Evolutionary conservation across 2,329 filamentous ascomycete species (phyloP).

Genomic region (Ambrosiella xylebori): DNA sequence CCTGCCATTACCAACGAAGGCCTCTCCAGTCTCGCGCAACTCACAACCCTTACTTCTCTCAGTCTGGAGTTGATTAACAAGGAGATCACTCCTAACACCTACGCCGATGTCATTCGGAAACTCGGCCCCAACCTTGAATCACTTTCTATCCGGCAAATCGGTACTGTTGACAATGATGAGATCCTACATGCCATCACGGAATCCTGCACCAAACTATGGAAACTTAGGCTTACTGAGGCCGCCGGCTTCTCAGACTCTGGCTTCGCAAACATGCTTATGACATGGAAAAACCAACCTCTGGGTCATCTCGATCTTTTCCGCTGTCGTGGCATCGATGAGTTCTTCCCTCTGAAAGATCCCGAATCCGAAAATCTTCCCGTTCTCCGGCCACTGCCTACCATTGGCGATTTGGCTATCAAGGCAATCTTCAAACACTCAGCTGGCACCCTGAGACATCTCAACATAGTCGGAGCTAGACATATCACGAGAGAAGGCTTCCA

Average conservation of each 20-base stretch:
- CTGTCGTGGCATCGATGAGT: conserved; percentile 55
- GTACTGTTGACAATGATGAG: conserved; percentile 47
- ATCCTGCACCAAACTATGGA: conserved; percentile 49
- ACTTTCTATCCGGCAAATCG: conserved; percentile 51
- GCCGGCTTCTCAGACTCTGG: conserved; percentile 57
- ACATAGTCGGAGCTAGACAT: conserved; percentile 72
- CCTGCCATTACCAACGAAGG: conserved; percentile 52
- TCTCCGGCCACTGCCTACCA: conserved; percentile 40
- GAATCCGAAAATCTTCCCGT: conserved; percentile 41
- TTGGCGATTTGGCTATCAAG: conserved; percentile 58
- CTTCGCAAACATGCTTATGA: conserved; percentile 54
- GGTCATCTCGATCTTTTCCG: conserved; percentile 56
- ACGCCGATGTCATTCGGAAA: conserved; percentile 41
- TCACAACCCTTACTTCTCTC: conserved; percentile 54
- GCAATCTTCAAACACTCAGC: conserved; percentile 78
- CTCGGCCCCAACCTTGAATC: conserved; percentile 55
- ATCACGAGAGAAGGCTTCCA: conserved; percentile 58
- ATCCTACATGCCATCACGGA: conserved; percentile 55
- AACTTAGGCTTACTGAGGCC: conserved; percentile 70
- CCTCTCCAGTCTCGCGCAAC: conserved; percentile 43
- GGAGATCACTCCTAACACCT: conserved; percentile 35
- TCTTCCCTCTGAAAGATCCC: conserved; percentile 15
- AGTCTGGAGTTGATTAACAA: conserved; percentile 47
- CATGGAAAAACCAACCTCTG: conserved; percentile 60
- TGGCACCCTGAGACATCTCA: conserved; percentile 43